Conservation (phyloP, 2,329 filamentous ascomycete species). For the Xylariales sp. region DNA sequence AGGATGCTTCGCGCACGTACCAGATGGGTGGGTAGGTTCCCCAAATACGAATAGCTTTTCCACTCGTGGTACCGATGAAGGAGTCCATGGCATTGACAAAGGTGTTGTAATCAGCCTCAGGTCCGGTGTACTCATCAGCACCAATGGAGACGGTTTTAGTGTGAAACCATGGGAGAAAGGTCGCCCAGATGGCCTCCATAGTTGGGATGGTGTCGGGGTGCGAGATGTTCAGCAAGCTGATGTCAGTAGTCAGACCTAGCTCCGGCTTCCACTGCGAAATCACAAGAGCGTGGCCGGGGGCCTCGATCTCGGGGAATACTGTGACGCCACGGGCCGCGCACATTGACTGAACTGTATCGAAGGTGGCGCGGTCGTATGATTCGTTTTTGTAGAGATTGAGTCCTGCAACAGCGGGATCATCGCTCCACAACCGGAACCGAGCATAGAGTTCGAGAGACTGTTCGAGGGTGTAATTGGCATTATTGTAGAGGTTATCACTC, state of each 20-base stretch:
- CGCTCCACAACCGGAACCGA: conserved; percentile 50
- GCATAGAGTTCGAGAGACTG: conserved; percentile 47
- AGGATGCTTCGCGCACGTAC: conserved; percentile 35
- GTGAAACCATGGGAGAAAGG: conserved; percentile 52
- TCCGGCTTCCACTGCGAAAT: conserved; percentile 57
- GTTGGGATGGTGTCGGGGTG: conserved; percentile 49
- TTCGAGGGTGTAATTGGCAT: conserved; percentile 42
- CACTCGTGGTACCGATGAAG: conserved; percentile 33
- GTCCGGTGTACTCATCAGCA: conserved; percentile 48
- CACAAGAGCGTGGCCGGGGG: conserved; percentile 51
- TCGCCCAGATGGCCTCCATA: conserved; percentile 47
- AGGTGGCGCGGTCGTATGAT: conserved; percentile 46
- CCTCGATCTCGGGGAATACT: conserved; percentile 55
- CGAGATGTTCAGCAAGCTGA: conserved; percentile 50
- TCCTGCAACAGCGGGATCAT: conserved; percentile 39
- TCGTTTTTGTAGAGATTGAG: conserved; percentile 49
- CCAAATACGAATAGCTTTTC: conserved; percentile 50
- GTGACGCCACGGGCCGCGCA: conserved; percentile 54
- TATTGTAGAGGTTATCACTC: conserved; percentile 51
- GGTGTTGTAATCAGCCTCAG: conserved; percentile 42
- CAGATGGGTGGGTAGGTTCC: conserved; percentile 45
- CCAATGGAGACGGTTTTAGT: conserved; percentile 51
- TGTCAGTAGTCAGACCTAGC: conserved; percentile 39
- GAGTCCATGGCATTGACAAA: conserved; percentile 49
- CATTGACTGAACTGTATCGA: conserved; percentile 45